Conservation (phyloP, 1,139 yeast species). For the Kodamaea anthophila region DNA sequence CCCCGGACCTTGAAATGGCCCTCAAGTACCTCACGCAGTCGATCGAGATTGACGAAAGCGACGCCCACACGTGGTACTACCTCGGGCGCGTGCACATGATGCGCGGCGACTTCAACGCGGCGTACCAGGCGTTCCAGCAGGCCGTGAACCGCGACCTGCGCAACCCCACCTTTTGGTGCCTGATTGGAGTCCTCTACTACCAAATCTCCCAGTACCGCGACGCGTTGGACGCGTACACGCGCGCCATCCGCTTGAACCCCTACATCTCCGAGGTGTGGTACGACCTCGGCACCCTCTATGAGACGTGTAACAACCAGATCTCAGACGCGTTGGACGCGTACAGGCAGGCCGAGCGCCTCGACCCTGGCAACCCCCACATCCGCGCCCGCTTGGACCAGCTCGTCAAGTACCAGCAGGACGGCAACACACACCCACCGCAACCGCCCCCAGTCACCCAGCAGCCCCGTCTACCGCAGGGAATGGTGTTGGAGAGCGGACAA, state of each 20-base stretch:
- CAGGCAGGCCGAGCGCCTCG: conserved; percentile 90
- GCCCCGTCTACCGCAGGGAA: conserved; percentile 51
- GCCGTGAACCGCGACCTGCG: conserved; percentile 95
- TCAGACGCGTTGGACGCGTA: conserved; percentile 95
- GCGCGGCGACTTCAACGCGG: conserved; percentile 88
- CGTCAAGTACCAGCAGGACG: conserved; percentile 68
- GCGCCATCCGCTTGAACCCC: conserved; percentile 93
- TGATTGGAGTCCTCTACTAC: conserved; percentile 93
- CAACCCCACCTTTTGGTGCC: conserved; percentile 98
- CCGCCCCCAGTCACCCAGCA: conserved; percentile 64
- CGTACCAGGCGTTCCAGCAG: conserved; percentile 97
- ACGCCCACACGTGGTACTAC: conserved; percentile 96
- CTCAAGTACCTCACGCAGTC: conserved; percentile 77
- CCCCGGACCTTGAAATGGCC: conserved; percentile 78
- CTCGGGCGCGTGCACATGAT: conserved; percentile 96
- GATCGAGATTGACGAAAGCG: conserved; percentile 80
- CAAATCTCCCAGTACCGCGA: conserved; percentile 94
- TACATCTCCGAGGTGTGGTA: conserved; percentile 98
- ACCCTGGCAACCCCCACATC: conserved; percentile 91
- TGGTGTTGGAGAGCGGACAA: conserved; percentile 58
- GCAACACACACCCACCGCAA: conserved; percentile 60
- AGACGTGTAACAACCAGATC: conserved; percentile 93
- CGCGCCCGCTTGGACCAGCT: conserved; percentile 87
- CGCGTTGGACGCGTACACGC: conserved; percentile 93
- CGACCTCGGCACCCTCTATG: conserved; percentile 93